Base-by-base conservation (phyloP, 1,139 yeast species). In the Debaryomyces robertsiae region DNA sequence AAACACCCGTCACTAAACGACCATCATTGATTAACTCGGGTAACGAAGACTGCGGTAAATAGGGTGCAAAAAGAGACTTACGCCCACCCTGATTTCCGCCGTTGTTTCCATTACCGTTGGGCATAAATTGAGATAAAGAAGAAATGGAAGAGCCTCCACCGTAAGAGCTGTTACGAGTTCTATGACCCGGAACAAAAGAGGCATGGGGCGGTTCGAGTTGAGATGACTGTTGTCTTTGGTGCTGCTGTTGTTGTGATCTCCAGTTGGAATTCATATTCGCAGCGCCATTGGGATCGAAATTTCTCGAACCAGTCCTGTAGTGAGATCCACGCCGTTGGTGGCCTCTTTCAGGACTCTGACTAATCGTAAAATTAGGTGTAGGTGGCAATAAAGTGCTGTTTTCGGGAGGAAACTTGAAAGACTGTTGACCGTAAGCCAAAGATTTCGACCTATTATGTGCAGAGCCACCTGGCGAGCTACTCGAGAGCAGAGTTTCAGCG, bases 1-100 rank as follows among this genome's bases (percentile, higher is more conserved):
- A 73, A 17, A 86, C 84, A 52, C 98, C 98, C 3, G 95, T 84
- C 6, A 93, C 98, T 45, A 93, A 74, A 47, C 91, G 79, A 16
- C 98, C 98, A 49, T 93, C 97, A 48, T 81, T 81, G 40, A 93
- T 82, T 47, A 93, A 73, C 23, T 84, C 95, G 1, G 98, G 98
- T 41, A 93, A 79, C 2, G 95, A 83, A 3, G 91, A 86, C 57
- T 93, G 98, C 3, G 98, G 96, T 45, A 93, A 75, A 58, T 93
- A 93, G 5, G 98, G 98, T 22, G 97, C 96, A 67, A 93, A 93
- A 42, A 93, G 75, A 0, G 96, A 87, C 58, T 91, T 93, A 53
- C 98, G 80, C 14, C 73, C 72, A 42, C 69, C 69, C 16, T 45
- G 46, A 25, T 51, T 50, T 16, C 47, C 48, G 41, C 51, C 53